Conservation (phyloP, 1,284 basidiomycete genomes). For the Puccinia triticina region DNA sequence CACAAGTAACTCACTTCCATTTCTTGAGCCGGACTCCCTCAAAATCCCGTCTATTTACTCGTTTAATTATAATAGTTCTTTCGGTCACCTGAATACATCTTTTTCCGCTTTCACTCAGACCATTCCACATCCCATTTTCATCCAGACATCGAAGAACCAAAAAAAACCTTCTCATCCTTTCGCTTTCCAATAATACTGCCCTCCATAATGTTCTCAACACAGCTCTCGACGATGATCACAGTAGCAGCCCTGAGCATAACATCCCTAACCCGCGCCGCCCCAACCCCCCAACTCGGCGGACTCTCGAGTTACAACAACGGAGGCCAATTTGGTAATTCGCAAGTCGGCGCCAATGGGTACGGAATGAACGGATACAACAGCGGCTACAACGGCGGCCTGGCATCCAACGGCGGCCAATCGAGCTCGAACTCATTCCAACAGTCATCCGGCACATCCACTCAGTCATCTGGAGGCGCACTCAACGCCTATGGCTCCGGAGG, state of each 20-base stretch:
- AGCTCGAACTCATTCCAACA: slow-evolving; percentile 30
- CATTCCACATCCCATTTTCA: no score
- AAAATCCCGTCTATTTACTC: no score
- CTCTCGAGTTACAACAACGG: neutral
- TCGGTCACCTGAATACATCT: no score
- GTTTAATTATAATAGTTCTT: no score
- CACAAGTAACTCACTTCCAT: no score
- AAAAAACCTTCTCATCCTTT: neutral
- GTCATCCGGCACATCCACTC: slow-evolving; percentile 10
- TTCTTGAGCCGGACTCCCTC: no score
- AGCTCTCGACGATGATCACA: neutral
- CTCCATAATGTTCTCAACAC: neutral
- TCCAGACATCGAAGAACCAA: no score
- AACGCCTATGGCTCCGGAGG: neutral
- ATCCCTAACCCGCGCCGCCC: neutral
- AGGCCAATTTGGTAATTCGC: neutral
- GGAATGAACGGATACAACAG: slow-evolving; percentile 3
- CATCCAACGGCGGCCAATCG: neutral
- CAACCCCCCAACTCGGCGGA: neutral
- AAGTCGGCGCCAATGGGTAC: neutral
- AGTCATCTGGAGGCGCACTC: slow-evolving; percentile 7
- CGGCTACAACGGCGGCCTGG: neutral
- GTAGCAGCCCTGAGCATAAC: neutral
- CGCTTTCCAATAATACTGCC: neutral
- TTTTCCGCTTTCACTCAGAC: no score